A percentile compares a stretch with the other conserved stretches of the same genome.
These are phyloP conservation scores for Colletotrichum melonis DNA, from an alignment of 2,329 filamentous ascomycete species.

Conservation along the genomic window DNA sequence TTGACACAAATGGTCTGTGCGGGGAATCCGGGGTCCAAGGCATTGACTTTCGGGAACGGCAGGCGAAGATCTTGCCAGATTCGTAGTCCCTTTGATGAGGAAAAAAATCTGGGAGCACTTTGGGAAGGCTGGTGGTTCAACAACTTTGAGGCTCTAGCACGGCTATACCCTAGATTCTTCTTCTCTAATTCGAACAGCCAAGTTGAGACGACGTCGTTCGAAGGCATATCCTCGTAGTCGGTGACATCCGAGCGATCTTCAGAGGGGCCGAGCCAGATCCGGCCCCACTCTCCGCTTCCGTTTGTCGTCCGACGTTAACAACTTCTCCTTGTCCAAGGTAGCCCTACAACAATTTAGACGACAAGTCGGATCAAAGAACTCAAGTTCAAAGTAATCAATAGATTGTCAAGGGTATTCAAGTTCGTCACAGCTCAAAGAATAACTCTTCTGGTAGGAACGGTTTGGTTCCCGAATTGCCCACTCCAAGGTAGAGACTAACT, in stretches of 20 bases:
- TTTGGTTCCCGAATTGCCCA: background rate
- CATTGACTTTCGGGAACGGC: constrained; percentile 7
- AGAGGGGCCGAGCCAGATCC: constrained; percentile 18
- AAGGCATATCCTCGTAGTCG: constrained; percentile 11
- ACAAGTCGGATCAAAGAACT: background rate
- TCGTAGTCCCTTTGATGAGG: background rate
- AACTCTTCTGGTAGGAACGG: background rate
- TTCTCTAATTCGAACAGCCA: background rate
- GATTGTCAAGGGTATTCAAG: background rate
- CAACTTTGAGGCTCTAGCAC: background rate
- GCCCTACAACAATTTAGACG: background rate
- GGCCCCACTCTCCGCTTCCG: constrained; percentile 4
- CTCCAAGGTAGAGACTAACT: background rate
- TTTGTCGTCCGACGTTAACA: background rate
- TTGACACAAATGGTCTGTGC: background rate
- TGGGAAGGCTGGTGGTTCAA: background rate
- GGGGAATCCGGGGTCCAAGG: constrained; percentile 4
- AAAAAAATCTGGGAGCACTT: background rate
- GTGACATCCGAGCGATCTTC: constrained; percentile 16
- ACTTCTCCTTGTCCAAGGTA: background rate
- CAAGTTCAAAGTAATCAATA: background rate
- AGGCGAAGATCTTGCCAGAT: background rate
- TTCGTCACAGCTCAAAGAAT: background rate
- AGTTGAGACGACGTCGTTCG: background rate
- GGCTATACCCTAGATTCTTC: background rate